phyloP scores from a whole-genome alignment of 805 yeast species.

The Wickerhamomyces pijperi region DNA sequence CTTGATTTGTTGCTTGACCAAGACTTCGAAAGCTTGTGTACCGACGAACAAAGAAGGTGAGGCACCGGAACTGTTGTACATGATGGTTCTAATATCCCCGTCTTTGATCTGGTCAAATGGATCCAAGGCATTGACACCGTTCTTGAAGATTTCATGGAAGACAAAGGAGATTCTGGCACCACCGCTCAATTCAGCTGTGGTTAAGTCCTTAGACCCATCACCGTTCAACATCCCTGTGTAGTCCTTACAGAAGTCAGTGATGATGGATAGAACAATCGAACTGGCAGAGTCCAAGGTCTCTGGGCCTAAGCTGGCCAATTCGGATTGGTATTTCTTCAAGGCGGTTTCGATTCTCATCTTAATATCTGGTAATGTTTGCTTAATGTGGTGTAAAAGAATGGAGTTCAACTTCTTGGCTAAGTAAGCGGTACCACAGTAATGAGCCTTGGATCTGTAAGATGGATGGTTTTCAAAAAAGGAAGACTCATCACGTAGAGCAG shows the following conservation, averaged over 20 bases:
- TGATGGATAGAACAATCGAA: constrained; percentile 79
- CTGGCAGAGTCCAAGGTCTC: constrained; percentile 84
- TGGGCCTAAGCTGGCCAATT: constrained; percentile 72
- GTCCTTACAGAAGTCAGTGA: constrained; percentile 86
- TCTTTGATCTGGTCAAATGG: constrained; percentile 96
- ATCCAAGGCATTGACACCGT: constrained; percentile 83
- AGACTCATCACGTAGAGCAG: constrained; percentile 75
- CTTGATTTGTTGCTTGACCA: constrained; percentile 85
- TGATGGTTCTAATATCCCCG: constrained; percentile 89
- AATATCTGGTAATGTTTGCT: constrained; percentile 83
- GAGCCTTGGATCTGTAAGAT: constrained; percentile 84
- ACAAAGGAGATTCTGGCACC: constrained; percentile 97
- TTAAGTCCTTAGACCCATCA: constrained; percentile 70
- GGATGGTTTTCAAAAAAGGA: constrained; percentile 81
- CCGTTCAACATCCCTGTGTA: constrained; percentile 88
- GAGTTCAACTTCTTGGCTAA: constrained; percentile 85
- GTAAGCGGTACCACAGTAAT: constrained; percentile 97
- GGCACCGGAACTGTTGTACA: constrained; percentile 94
- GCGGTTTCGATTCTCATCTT: constrained; percentile 82
- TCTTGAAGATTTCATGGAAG: constrained; percentile 90
- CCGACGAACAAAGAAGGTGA: constrained; percentile 95
- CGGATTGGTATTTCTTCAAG: constrained; percentile 72
- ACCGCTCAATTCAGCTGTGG: constrained; percentile 86
- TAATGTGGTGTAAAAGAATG: constrained; percentile 82
- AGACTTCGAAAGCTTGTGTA: constrained; percentile 91